Conservation (phyloP, 2,329 filamentous ascomycete species). For the Coleophoma eucalyptorum region DNA sequence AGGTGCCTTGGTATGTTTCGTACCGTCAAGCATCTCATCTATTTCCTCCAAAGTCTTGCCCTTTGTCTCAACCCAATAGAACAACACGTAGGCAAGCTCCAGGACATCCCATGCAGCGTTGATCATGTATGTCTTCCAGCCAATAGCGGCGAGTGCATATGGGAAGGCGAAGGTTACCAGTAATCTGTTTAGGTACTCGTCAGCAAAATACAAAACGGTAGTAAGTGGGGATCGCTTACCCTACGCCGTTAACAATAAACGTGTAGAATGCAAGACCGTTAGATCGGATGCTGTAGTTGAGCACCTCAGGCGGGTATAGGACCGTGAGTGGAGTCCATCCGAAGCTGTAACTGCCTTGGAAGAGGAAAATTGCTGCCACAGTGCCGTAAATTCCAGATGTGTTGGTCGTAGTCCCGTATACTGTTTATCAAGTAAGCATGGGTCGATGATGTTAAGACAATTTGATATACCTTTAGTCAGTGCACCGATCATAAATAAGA, state of each 20-base stretch:
- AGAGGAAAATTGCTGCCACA: constrained; percentile 46
- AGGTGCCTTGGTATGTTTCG: background rate
- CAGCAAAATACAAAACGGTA: constrained; percentile 12
- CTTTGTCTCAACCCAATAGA: constrained; percentile 34
- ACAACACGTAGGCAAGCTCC: constrained; percentile 39
- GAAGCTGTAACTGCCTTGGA: constrained; percentile 45
- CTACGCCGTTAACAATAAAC: constrained; percentile 10
- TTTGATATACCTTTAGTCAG: constrained; percentile 45
- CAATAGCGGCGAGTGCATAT: constrained; percentile 30
- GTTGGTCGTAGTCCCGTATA: constrained; percentile 5
- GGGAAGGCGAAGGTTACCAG: constrained; percentile 37
- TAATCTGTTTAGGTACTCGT: constrained; percentile 18
- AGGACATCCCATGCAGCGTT: constrained; percentile 22
- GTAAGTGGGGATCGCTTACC: constrained; percentile 26
- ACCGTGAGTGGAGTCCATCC: constrained; percentile 45
- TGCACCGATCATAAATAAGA: constrained; percentile 47
- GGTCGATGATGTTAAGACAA: background rate
- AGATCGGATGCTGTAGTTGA: constrained; percentile 43
- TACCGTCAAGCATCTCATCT: constrained; percentile 20
- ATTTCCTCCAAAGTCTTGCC: constrained; percentile 34
- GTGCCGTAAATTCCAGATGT: constrained; percentile 8
- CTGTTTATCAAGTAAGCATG: background rate
- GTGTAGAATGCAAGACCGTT: constrained; percentile 32
- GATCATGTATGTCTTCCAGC: constrained; percentile 14
- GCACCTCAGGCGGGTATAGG: constrained; percentile 42